Percentiles rank a stretch among this genome's conserved stretches.
These are phyloP conservation scores for Teunomyces kruisii DNA, from an alignment of 805 yeast species.

Conservation along the genomic window DNA sequence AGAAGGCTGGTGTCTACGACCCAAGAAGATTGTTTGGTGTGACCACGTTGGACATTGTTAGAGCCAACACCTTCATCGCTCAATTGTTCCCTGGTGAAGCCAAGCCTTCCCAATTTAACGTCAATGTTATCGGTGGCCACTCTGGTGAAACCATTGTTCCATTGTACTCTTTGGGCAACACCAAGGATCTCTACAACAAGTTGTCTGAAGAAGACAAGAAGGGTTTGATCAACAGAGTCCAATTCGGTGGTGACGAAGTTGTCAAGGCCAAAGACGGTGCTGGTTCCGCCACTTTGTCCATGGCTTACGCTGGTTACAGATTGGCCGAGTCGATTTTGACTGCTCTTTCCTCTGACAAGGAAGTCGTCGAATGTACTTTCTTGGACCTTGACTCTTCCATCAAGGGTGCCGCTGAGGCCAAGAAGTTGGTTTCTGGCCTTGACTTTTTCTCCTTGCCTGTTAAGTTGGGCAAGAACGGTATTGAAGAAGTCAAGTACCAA, in stretches of 20 bases:
- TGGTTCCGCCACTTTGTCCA: slow-evolving; percentile 92
- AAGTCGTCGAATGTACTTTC: slow-evolving; percentile 49
- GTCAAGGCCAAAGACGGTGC: slow-evolving; percentile 93
- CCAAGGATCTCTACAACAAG: slow-evolving; percentile 34
- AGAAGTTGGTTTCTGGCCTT: slow-evolving; percentile 40
- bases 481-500: slow-evolving; percentile 53
- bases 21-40: slow-evolving; percentile 81
- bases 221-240: slow-evolving; percentile 44
- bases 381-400: slow-evolving; percentile 50
- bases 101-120: slow-evolving; percentile 52
- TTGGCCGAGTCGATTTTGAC: slow-evolving; percentile 58
- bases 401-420: slow-evolving; percentile 53
- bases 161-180: slow-evolving; percentile 52
- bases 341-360: slow-evolving; percentile 25
- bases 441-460: slow-evolving; percentile 68
- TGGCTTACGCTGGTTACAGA: slow-evolving; percentile 92
- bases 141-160: slow-evolving; percentile 95
- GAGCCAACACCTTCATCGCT: slow-evolving; percentile 80
- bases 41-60: slow-evolving; percentile 82
- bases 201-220: slow-evolving; percentile 32
- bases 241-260: slow-evolving; percentile 90
- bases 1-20: slow-evolving; percentile 64
- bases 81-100: slow-evolving; percentile 46
- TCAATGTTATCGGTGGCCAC: slow-evolving; percentile 91
- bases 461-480: slow-evolving; percentile 52